Percentiles rank a stretch among this genome's conserved stretches.
phyloP scores from a whole-genome alignment of 371 early-diverging fungal species.

The Zychaea mexicana region DNA sequence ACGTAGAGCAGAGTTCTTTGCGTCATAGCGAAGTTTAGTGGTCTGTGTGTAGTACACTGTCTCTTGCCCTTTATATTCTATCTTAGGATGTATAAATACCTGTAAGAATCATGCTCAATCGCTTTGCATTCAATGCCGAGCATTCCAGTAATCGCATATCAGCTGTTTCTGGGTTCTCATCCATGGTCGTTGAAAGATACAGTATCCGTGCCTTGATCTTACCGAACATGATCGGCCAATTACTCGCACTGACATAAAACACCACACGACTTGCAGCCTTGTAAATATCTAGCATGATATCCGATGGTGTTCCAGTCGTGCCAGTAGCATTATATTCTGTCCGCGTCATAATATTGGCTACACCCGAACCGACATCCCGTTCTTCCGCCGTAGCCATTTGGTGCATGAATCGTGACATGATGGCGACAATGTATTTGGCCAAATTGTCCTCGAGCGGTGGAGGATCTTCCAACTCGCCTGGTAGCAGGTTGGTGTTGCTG shows the following conservation, averaged over 20 bases:
- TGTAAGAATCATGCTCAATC: slow-evolving; percentile 68
- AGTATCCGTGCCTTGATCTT: slow-evolving; percentile 65
- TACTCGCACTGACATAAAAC: slow-evolving; percentile 79
- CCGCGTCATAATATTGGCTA: slow-evolving; percentile 57
- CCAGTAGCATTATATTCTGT: slow-evolving; percentile 38
- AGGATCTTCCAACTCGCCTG: slow-evolving; percentile 49
- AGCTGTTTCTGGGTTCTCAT: slow-evolving; percentile 73
- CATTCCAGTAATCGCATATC: slow-evolving; percentile 81
- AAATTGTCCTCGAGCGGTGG: slow-evolving; percentile 77
- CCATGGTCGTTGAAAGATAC: slow-evolving; percentile 58
- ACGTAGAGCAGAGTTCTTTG: slow-evolving; percentile 67
- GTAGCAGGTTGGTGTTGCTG: not conserved
- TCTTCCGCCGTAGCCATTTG: slow-evolving; percentile 51
- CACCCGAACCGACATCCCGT: slow-evolving; percentile 33
- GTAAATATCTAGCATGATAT: slow-evolving; percentile 64
- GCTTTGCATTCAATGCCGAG: slow-evolving; percentile 70
- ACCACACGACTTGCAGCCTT: slow-evolving; percentile 75
- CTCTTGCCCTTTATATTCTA: not conserved
- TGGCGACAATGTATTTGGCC: slow-evolving; percentile 62
- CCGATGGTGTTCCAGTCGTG: slow-evolving; percentile 34
- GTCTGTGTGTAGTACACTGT: too few relatives aligned
- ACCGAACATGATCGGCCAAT: slow-evolving; percentile 77
- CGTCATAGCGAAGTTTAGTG: too few relatives aligned
- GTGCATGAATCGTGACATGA: slow-evolving; percentile 65
- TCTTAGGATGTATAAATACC: slow-evolving; percentile 50